These are phyloP conservation scores for Amesomyces nigricolor DNA, from an alignment of 2,329 filamentous ascomycete species.

Conservation along the genomic window DNA sequence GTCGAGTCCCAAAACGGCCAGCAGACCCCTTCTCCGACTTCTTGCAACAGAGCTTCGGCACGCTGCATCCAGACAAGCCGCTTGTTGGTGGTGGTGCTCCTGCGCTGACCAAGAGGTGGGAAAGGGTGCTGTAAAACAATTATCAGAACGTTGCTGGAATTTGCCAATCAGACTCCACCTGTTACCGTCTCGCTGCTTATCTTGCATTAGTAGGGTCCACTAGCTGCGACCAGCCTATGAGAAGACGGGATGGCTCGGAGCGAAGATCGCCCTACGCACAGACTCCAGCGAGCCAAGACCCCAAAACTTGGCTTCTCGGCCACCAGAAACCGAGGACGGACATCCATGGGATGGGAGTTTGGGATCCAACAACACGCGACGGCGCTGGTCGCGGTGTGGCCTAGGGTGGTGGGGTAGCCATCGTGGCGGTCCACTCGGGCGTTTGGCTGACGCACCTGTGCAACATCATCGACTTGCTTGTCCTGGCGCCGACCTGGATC, in stretches of 20 bases:
- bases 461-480: background rate
- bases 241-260: slow-evolving; percentile 9
- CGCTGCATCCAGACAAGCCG: slow-evolving; percentile 3
- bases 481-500: background rate
- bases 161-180: slow-evolving; percentile 34
- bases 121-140: slow-evolving; percentile 32
- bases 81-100: background rate
- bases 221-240: slow-evolving; percentile 5
- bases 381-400: background rate
- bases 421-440: background rate
- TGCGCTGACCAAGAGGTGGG: background rate
- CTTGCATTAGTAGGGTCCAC: slow-evolving; percentile 36
- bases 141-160: slow-evolving; percentile 35
- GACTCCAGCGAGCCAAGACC: slow-evolving; percentile 6
- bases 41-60: background rate
- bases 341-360: background rate
- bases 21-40: background rate
- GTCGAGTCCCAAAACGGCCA: background rate
- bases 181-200: slow-evolving; percentile 45
- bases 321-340: background rate
- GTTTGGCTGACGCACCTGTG: background rate
- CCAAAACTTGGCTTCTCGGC: background rate
- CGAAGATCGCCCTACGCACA: slow-evolving; percentile 16
- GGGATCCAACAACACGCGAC: background rate
- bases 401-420: background rate